Percentiles rank a stretch among this genome's conserved stretches.
These are phyloP conservation scores for Oryza meyeriana DNA, from an alignment of 176 grass and related monocot genomes.

Conservation along the genomic window DNA sequence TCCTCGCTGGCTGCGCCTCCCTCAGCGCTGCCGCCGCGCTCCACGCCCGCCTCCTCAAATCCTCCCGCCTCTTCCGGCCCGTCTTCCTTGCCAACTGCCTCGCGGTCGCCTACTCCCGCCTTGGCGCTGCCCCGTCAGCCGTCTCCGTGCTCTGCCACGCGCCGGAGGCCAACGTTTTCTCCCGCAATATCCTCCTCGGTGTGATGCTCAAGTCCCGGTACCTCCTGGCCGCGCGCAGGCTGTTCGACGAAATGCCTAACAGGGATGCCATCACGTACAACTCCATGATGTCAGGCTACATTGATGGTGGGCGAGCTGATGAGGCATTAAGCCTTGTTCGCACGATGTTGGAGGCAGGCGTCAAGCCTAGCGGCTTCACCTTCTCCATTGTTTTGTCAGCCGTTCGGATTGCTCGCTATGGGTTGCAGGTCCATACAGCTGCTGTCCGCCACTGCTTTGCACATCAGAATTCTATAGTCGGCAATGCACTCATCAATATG, in stretches of 20 bases:
- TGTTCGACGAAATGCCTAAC: slow-evolving; percentile 70
- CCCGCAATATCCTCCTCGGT: slow-evolving; percentile 58
- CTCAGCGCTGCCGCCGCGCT: slow-evolving; percentile 32
- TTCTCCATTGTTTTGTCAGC: slow-evolving; percentile 58
- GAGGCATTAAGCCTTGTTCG: slow-evolving; percentile 36
- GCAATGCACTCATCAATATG: slow-evolving; percentile 71
- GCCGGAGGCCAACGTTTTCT: slow-evolving; percentile 46
- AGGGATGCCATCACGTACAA: slow-evolving; percentile 67
- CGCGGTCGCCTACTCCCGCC: slow-evolving; percentile 55
- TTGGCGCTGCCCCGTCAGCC: slow-evolving; percentile 29
- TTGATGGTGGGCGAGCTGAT: not conserved
- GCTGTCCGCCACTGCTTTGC: slow-evolving; percentile 40
- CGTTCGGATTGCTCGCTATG: slow-evolving; percentile 31
- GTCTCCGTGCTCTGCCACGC: slow-evolving; percentile 46
- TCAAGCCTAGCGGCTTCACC: slow-evolving; percentile 62
- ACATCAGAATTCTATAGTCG: slow-evolving; percentile 34
- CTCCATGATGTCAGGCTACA: slow-evolving; percentile 59
- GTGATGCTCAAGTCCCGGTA: slow-evolving; percentile 17
- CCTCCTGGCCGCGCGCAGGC: slow-evolving; percentile 30
- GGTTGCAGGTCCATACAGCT: slow-evolving; percentile 54
- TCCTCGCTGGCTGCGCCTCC: slow-evolving; percentile 48
- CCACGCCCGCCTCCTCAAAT: slow-evolving; percentile 62
- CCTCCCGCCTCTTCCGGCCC: slow-evolving; percentile 40
- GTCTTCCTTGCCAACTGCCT: slow-evolving; percentile 62
- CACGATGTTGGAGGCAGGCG: slow-evolving; percentile 48